Evolutionary conservation across 1,284 basidiomycete genomes (phyloP), one percentile per base, ranked within the genome.

Genomic region (Cryptococcus sp.): DNA sequence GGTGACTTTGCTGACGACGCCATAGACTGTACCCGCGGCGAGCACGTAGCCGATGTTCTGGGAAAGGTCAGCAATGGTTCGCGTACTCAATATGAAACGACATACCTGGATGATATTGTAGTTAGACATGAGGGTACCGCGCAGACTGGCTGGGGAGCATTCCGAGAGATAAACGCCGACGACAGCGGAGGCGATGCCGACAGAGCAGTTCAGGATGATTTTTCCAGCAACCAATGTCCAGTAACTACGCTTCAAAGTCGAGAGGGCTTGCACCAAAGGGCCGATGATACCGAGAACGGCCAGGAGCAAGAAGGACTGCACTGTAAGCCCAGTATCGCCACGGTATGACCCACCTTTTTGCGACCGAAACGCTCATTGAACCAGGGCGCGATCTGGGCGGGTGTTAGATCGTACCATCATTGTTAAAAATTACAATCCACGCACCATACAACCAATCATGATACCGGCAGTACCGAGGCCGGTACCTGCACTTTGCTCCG

Each of bases 161-260:
- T 69, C 67, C n/a, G 58, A 46, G 1, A 61, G 59, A 29, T 69
- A 69, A n/a, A 57, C 55, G 13, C 55, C 55, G 6, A 64, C 44
- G 26, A 63, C 60, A 20, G 61, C 59, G n/a, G 58, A 58, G n/a
- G 64, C 65, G 22, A 64, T 53, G 34, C 63, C 62, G 46, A 63
- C 52, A 3, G 64, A 55, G 25, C 65, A 56, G 45, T 63, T 65
- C 59, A 63, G 46, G 38, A 66, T 54, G 45, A 65, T 51, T 44
- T 67, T 69, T 17, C 67, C 67, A 3, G 45, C 63, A 19, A 69
- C 50, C 17, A 66, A 43, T 3, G 51, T 43, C 52, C 53, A 63
- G 41, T 56, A 63, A 23, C 54, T n/a, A 26, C 55, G 50, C 10
- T 58, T 55, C 16, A 61, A 39, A 23, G 58, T 57, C 4, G 58